Conservation (phyloP, 2,329 filamentous ascomycete species). For the Colletotrichum higginsianum region DNA sequence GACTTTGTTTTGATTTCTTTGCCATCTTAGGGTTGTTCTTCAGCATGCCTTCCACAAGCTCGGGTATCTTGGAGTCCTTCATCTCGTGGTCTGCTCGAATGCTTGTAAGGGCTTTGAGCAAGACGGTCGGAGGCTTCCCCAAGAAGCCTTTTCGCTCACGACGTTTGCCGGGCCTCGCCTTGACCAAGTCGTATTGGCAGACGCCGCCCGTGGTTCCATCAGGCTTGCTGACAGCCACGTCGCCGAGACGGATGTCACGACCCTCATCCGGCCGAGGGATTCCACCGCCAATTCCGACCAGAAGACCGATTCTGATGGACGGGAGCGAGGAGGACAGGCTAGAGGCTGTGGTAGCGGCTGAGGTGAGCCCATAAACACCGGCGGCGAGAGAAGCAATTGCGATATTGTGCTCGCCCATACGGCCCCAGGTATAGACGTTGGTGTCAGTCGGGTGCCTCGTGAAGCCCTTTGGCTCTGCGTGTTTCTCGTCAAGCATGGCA, state of each 20-base stretch:
- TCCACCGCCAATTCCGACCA: conserved; percentile 48
- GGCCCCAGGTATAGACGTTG: not conserved
- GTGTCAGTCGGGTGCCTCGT: not conserved
- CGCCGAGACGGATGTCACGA: conserved; percentile 40
- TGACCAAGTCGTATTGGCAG: conserved; percentile 41
- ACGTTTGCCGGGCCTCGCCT: not conserved
- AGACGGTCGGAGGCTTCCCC: conserved; percentile 14
- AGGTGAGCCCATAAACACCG: not conserved
- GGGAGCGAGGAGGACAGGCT: not conserved
- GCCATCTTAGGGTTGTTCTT: not conserved
- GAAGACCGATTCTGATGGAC: conserved; percentile 19
- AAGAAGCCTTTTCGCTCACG: not conserved
- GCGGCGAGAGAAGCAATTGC: not conserved
- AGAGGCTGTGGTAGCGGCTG: not conserved
- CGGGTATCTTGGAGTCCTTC: not conserved
- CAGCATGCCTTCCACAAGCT: not conserved
- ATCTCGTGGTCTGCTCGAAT: not conserved
- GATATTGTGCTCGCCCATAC: not conserved
- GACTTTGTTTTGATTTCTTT: not conserved
- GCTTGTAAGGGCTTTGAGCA: conserved; percentile 25
- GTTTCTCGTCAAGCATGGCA: not conserved
- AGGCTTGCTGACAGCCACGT: conserved; percentile 42
- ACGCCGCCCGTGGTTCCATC: conserved; percentile 8
- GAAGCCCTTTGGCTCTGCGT: not conserved
- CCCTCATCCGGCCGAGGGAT: conserved; percentile 37